Evolutionary conservation across 352 stramenopile species (phyloP).

Genomic region (Hyaloperonospora brassicae): DNA sequence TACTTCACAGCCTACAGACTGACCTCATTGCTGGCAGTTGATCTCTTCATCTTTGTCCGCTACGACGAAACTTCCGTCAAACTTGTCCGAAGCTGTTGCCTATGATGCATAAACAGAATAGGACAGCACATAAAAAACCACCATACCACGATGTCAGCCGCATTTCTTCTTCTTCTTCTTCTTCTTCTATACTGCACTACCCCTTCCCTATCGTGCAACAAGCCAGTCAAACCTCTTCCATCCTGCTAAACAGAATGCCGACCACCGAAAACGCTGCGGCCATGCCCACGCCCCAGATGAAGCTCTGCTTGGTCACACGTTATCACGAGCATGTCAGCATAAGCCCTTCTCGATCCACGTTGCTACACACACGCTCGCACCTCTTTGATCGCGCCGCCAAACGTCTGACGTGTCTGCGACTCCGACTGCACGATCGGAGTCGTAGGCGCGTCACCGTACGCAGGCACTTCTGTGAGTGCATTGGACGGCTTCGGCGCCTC

Average conservation of each 20-base stretch:
- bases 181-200: too few species aligned
- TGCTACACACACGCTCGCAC: conserved; percentile 9
- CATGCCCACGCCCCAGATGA: conserved; percentile 75
- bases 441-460: conserved; percentile 17
- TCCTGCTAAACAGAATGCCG: conserved; percentile 54
- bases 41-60: background rate
- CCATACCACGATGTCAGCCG: too few species aligned
- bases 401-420: conserved; percentile 44
- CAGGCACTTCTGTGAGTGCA: conserved; percentile 32
- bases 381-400: conserved; percentile 60
- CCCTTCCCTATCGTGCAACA: background rate
- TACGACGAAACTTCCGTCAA: conserved; percentile 19
- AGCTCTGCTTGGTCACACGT: conserved; percentile 34
- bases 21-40: conserved; percentile 2
- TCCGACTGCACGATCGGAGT: conserved; percentile 30
- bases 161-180: too few species aligned
- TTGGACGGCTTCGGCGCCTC: conserved; percentile 37
- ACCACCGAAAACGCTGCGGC: conserved; percentile 63
- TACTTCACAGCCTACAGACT: too few species aligned
- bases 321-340: too few species aligned
- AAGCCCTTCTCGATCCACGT: too few species aligned
- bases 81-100: conserved; percentile 17
- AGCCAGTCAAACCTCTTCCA: conserved; percentile 44
- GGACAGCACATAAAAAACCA: background rate
- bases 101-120: conserved; percentile 4